These are phyloP conservation scores for Colletotrichum coccodes DNA, from an alignment of 2,329 filamentous ascomycete species.

Conservation along the genomic window DNA sequence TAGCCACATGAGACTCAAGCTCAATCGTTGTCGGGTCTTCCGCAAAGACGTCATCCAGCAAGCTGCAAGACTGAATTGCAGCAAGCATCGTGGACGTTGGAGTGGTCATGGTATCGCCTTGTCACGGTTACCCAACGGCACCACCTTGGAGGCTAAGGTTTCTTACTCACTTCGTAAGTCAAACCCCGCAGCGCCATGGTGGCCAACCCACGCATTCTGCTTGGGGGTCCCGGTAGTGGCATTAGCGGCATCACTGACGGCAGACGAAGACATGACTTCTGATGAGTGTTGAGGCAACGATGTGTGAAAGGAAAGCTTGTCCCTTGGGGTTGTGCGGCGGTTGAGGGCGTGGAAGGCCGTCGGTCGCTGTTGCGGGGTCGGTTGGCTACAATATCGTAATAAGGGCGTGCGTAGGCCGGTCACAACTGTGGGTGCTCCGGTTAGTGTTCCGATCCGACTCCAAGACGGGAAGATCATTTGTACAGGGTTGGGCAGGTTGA, in stretches of 20 bases:
- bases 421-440: slow-evolving; percentile 6
- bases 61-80: slow-evolving; percentile 78
- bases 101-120: slow-evolving; percentile 71
- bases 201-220: slow-evolving; percentile 47
- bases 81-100: slow-evolving; percentile 84
- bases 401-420: slow-evolving; percentile 6
- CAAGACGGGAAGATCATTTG: background rate
- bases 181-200: slow-evolving; percentile 48
- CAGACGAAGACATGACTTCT: slow-evolving; percentile 13
- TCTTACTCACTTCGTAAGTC: slow-evolving; percentile 50
- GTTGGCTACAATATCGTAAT: background rate
- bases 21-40: slow-evolving; percentile 83
- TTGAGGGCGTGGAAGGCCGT: background rate
- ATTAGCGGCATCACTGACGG: background rate
- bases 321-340: background rate
- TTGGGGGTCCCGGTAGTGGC: background rate
- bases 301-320: background rate
- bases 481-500: background rate
- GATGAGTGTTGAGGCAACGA: background rate
- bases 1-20: slow-evolving; percentile 79
- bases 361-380: slow-evolving; percentile 20
- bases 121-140: background rate
- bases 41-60: slow-evolving; percentile 85
- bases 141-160: background rate
- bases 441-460: slow-evolving; percentile 18